A percentile compares a stretch with the other conserved stretches of the same genome.
phyloP scores from a whole-genome alignment of 2,329 filamentous ascomycete genomes.

The Fusarium temperatum region DNA sequence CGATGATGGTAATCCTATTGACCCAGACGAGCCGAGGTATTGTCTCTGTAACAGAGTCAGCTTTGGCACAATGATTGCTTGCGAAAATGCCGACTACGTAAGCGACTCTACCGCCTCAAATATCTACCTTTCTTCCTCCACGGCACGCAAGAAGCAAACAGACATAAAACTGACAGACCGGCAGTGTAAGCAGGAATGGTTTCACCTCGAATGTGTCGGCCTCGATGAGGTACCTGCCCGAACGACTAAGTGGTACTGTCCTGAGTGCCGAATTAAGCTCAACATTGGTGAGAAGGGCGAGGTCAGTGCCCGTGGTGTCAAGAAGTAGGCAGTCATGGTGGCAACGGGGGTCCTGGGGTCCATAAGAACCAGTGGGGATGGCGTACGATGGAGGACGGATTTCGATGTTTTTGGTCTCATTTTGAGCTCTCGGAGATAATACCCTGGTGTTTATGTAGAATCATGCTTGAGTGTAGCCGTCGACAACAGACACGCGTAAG shows the following conservation, averaged over 20 bases:
- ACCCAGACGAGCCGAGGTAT: constrained; percentile 79
- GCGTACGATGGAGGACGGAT: neutral
- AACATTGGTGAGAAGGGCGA: constrained; percentile 72
- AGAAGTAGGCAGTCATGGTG: constrained; percentile 46
- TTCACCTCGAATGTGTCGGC: constrained; percentile 81
- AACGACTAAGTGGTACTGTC: constrained; percentile 86
- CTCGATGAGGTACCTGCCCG: constrained; percentile 73
- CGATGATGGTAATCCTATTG: constrained; percentile 74
- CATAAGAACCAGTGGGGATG: neutral
- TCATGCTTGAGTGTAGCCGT: neutral
- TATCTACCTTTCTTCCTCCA: constrained; percentile 1
- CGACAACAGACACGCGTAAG: neutral
- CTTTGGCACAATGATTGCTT: constrained; percentile 84
- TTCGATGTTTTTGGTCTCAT: neutral
- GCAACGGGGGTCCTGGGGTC: constrained; percentile 2
- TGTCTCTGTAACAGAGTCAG: constrained; percentile 83
- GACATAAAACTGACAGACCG: constrained; percentile 42
- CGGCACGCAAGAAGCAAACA: constrained; percentile 1
- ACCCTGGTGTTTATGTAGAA: constrained; percentile 1
- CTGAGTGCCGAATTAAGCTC: constrained; percentile 72
- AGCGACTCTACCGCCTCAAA: constrained; percentile 48
- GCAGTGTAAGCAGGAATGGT: constrained; percentile 85
- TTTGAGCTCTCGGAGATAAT: constrained; percentile 8
- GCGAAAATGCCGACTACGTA: constrained; percentile 77
- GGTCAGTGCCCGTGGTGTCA: constrained; percentile 66